Base-by-base conservation (phyloP, 495 filamentous ascomycete species). In the Aspergillus taichungensis region DNA sequence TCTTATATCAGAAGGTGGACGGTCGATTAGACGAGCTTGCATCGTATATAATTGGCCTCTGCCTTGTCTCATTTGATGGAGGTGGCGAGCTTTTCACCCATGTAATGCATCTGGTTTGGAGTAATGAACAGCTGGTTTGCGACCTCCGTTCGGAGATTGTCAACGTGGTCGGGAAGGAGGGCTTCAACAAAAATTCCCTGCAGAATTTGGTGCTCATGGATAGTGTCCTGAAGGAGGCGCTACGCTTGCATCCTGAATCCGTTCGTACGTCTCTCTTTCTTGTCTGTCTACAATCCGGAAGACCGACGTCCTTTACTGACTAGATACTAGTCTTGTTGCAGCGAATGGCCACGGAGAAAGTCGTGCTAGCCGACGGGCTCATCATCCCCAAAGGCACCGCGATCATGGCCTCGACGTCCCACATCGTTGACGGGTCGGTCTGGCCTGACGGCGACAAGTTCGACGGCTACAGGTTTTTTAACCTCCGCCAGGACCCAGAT, bases 391-490 rank as follows among this genome's bases (percentile, higher is more conserved):
- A 40, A 5, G 37, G 18, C 11, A 40, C 37, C 5, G 3, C 37
- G 11, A 8, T 40, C 8, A 40, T 40, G 37, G 37, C 28, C 37
- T 40, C 13, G 11, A 24, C 37, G 5, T 14, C n/a, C 37, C 37
- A 40, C 18, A 28, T 28, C 7, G 11, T 40, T 5, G 37, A 40
- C 37, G n/a, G 13, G 10, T 40, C 37, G 6, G 13, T 24, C 18
- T 40, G 37, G 43, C 43, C 60, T 0, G 43, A 71, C 30, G 68
- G 68, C 0, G 56, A 71, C 1, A 55, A 56, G 12, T 83, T 80
- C 50, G 75, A 83, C 49, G 69, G 68, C 0, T 64, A 70, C 18
- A 72, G 79, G 8, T 80, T 73, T 52, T 67, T 62, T 37, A 70
- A 67, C 30, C 52, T 75, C 12, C 63, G 76, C 4, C 49, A 72